Evolutionary conservation across 345 rosid species (phyloP).

Genomic region (Arabis hirsuta): DNA sequence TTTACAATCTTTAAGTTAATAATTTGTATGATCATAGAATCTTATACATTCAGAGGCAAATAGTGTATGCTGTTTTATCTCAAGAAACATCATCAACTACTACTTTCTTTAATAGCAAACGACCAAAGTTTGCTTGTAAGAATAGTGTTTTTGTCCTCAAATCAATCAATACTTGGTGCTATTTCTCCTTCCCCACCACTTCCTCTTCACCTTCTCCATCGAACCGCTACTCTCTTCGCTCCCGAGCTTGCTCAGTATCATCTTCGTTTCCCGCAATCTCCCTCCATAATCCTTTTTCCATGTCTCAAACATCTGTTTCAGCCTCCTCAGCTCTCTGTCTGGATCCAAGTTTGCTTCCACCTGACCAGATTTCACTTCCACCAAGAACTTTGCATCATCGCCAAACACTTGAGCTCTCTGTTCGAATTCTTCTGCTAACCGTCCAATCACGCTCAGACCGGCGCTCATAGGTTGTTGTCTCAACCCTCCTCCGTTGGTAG

Average conservation of each 20-base stretch:
- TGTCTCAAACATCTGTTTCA: conserved; percentile 94
- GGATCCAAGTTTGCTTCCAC: conserved; percentile 94
- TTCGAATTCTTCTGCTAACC: conserved; percentile 92
- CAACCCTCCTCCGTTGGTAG: conserved; percentile 65
- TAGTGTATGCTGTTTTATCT: conserved; percentile 4
- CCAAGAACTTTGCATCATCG: conserved; percentile 94
- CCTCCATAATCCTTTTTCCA: conserved; percentile 95
- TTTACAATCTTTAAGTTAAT: conserved; percentile 33
- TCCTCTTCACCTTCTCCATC: conserved; percentile 72
- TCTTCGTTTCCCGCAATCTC: conserved; percentile 85
- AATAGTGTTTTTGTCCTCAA: conserved; percentile 8
- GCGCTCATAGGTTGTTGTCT: conserved; percentile 75
- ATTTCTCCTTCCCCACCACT: conserved; percentile 98
- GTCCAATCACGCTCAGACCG: conserved; percentile 81
- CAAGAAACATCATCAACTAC: conserved; percentile 23
- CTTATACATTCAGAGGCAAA: conserved; percentile 20
- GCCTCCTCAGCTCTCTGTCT: conserved; percentile 78
- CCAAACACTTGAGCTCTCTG: conserved; percentile 97
- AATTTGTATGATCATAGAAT: conserved; percentile 22
- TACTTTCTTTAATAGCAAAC: conserved; percentile 39
- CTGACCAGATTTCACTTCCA: conserved; percentile 97
- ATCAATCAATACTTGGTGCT: conserved; percentile 64
- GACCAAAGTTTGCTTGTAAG: conserved; percentile 41
- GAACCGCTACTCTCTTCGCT: conserved; percentile 76
- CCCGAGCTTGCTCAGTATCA: conserved; percentile 83